A percentile compares a stretch with the other conserved stretches of the same genome.
These are phyloP conservation scores for barrel medic (Medicago truncatula) DNA, from an alignment of 306 rosid genomes.

Conservation along the genomic window DNA sequence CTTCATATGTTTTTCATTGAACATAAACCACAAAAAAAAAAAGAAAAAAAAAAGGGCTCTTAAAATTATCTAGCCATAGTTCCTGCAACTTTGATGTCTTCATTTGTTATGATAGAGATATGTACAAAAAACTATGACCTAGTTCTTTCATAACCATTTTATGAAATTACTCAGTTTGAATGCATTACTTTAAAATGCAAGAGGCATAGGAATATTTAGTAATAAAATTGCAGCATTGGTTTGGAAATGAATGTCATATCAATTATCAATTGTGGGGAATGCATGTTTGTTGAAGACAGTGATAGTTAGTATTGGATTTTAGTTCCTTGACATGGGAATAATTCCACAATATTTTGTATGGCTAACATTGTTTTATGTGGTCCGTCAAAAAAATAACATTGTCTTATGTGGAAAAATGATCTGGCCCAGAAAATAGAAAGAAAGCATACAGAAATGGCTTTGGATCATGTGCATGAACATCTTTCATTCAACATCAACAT, in stretches of 20 bases:
- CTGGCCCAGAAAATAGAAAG: constrained; percentile 35
- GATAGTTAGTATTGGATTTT: constrained; percentile 45
- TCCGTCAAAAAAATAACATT: too few species aligned
- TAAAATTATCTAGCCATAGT: not conserved
- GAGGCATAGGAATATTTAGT: not conserved
- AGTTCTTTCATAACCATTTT: too few species aligned
- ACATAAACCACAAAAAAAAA: not conserved
- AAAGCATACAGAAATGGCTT: constrained; percentile 29
- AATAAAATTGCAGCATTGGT: constrained; percentile 4
- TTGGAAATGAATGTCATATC: constrained; percentile 35
- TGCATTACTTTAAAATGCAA: not conserved
- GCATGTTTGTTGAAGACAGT: constrained; percentile 31
- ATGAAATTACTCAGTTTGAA: not conserved
- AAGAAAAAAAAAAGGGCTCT: not conserved
- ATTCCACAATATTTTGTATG: constrained; percentile 14
- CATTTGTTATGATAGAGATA: not conserved
- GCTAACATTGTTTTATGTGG: constrained; percentile 26
- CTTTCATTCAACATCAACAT: not conserved
- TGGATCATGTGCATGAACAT: not conserved
- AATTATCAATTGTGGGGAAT: constrained; percentile 36
- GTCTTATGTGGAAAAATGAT: constrained; percentile 18
- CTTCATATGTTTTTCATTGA: not conserved
- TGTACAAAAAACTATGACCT: too few species aligned
- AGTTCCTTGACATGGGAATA: constrained; percentile 32
- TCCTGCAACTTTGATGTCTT: not conserved